phyloP scores from a whole-genome alignment of 1,284 basidiomycete genomes.

The Fomitopsis schrenkii region DNA sequence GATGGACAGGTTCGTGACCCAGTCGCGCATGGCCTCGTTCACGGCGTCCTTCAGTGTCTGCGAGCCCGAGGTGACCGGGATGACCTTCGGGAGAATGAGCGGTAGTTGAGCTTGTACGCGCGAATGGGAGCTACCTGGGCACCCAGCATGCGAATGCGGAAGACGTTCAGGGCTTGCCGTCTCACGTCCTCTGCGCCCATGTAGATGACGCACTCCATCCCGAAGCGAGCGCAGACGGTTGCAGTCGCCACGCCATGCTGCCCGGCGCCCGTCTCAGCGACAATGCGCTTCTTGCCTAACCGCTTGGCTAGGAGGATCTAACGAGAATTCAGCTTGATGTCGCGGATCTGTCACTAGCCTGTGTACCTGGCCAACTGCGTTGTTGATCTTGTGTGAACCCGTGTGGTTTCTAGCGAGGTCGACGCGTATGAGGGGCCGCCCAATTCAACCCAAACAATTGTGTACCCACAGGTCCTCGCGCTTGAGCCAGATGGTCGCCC shows the following conservation, averaged over 20 bases:
- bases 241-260: constrained; percentile 99
- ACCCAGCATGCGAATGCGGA: constrained; percentile 97
- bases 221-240: constrained; percentile 96
- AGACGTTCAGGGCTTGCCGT: constrained; percentile 94
- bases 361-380: constrained; percentile 83
- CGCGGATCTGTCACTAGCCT: background rate
- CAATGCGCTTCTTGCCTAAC: constrained; percentile 94
- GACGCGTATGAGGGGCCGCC: background rate
- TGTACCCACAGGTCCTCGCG: constrained; percentile 84
- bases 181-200: constrained; percentile 99
- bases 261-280: constrained; percentile 98
- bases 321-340: constrained; percentile 1
- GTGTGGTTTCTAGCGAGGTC: constrained; percentile 77
- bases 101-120: constrained; percentile 1
- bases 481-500: constrained; percentile 97
- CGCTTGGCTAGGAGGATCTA: constrained; percentile 90
- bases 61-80: constrained; percentile 93
- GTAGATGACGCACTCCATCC: constrained; percentile 93
- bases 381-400: constrained; percentile 97
- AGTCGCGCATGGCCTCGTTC: constrained; percentile 96
- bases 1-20: constrained; percentile 92
- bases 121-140: constrained; percentile 56
- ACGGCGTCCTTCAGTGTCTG: constrained; percentile 97
- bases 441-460: background rate
- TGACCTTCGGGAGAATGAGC: constrained; percentile 47